Base-by-base conservation (phyloP, 1,284 basidiomycete genomes). In the Ustanciosporium gigantosporum region DNA sequence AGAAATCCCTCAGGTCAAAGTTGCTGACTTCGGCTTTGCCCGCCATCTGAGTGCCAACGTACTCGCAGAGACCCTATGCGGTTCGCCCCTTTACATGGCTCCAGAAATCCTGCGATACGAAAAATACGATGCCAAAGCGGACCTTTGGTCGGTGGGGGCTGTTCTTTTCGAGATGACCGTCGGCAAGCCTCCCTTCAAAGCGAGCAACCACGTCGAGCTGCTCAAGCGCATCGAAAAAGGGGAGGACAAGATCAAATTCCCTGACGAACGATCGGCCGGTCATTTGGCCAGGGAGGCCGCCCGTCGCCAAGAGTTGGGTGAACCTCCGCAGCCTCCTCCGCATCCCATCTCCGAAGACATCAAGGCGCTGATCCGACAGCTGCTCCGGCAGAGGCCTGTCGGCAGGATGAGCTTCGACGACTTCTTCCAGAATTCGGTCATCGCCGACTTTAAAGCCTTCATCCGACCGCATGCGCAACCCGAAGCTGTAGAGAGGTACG, bases 1-100 rank as follows among this genome's bases (percentile, higher is more conserved):
- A 1, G 92, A 93, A 14, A 74, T 77, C 31, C 75, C 74, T 3
- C 75, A 73, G 55, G 59, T 77, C 57, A 77, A 77, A 41, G 74
- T 77, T 2, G 95, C 94, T 20, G 94, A 99, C 79, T 98, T 99
- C 78, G 94, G 94, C 0, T 99, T 99, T 72, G 95, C 95, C 0
- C 85, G 95, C 13, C 89, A 88, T 25, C 82, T 99, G 6, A 91
- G 93, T 0, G 89, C 88, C 36, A 87, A 91, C 4, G 88, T 91
- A 81, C 86, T 98, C 84, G 95, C 94, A 8, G 94, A 98, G 79
- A 99, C 94, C 2, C 82, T 99, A 0, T 99, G 94, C 76, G 94
- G 95, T 7, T 96, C 92, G 17, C 94, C 95, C 36, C 81, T 99
- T 24, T 99, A 99, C 80, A 99, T 98, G 94, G 94, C 95, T 0